Conservation (phyloP, 2,329 filamentous ascomycete genomes). For the Neodidymelliopsis sp. region DNA sequence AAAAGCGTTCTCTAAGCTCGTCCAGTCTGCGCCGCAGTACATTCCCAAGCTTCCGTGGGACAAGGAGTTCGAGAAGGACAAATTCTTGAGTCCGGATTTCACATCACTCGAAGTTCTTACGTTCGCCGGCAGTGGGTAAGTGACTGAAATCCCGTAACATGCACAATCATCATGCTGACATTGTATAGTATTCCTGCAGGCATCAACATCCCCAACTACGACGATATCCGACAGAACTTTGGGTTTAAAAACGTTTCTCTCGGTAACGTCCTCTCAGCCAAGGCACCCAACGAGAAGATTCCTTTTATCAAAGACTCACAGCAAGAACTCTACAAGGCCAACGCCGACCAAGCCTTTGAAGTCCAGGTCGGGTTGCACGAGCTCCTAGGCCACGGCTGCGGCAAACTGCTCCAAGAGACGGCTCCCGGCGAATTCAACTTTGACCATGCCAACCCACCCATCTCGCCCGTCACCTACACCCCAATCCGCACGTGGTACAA, state of each 20-base stretch:
- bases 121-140: constrained; percentile 68
- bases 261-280: constrained; percentile 90
- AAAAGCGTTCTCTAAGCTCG: constrained; percentile 83
- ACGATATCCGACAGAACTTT: constrained; percentile 75
- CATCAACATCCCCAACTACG: constrained; percentile 67
- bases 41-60: constrained; percentile 92
- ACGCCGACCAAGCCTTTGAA: constrained; percentile 88
- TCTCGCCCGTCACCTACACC: constrained; percentile 79
- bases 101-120: constrained; percentile 91
- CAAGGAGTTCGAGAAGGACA: constrained; percentile 92
- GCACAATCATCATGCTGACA: constrained; percentile 2
- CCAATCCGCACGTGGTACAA: constrained; percentile 90
- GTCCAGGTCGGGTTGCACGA: constrained; percentile 96
- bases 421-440: constrained; percentile 86
- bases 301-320: constrained; percentile 87
- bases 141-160: neutral
- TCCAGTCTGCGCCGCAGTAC: constrained; percentile 78
- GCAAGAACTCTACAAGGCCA: constrained; percentile 78
- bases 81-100: constrained; percentile 93
- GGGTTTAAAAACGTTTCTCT: constrained; percentile 95
- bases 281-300: constrained; percentile 89
- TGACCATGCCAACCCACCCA: constrained; percentile 78
- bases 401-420: constrained; percentile 92
- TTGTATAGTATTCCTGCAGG: constrained; percentile 62
- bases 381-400: constrained; percentile 86